Evolutionary conservation across 768 basidiomycete species (phyloP), one percentile per base, ranked within the genome.

Genomic region (Mycena crocata): DNA sequence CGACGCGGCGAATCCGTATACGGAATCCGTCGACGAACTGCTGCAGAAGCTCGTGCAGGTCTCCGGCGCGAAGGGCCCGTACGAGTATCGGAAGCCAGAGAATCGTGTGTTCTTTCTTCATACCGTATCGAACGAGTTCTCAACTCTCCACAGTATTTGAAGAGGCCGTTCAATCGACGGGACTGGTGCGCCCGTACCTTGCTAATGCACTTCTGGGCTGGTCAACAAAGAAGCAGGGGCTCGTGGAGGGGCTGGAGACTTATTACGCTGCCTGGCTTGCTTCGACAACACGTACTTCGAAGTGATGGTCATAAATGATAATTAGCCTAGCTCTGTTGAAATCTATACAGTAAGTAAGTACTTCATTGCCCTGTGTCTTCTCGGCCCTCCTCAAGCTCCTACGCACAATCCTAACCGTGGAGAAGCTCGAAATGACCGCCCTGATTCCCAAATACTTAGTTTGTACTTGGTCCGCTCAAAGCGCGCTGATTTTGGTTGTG

Each of bases 161-260:
- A 62, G 71, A 65, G 1, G 82, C 82, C 1, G 39, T 81, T 39
- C 54, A 63, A 2, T 76, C 79, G 9, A 80, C 78, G 3, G 46
- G 65, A 2, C 65, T 81, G 19, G 39, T 81, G 0, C 77, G 83
- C 0, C 81, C 80, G 12, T 79, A 82, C 56, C 74, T 83, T 6
- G 84, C 79, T 1, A 75, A 82, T 17, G 74, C 81, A 0, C 70
- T 86, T 46, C 74, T 83, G 1, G 85, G 81, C 2, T 86, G 85
- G 85, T 67, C 69, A 14, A 81, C 82, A 1, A 77, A 74, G 58
- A 85, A 83, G 71, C 70, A 77, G 39, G 77, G 82, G 2, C 55
- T 86, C 17, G 74, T 82, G 5, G 84, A 86, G 63, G 81, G 83
- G 5, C 68, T 86, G 34, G 77, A 80, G 23, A 72, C 77, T 13